Conservation (phyloP, 257 asterid species). For the Datura wrightii region DNA sequence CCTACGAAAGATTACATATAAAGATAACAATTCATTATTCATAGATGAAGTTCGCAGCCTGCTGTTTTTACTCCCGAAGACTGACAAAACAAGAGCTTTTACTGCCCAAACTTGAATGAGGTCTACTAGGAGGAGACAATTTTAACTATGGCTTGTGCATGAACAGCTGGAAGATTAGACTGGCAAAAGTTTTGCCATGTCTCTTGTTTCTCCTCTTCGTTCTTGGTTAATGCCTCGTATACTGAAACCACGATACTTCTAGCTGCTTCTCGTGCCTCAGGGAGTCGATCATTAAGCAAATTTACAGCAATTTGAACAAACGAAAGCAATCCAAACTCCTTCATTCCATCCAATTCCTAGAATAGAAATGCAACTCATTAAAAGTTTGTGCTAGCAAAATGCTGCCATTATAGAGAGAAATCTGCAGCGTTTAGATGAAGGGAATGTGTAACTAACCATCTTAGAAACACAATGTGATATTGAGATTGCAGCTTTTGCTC, state of each 20-base stretch:
- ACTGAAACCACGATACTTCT: slow-evolving; percentile 56
- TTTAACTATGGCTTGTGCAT: slow-evolving; percentile 79
- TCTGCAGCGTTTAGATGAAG: neutral
- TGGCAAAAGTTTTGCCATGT: slow-evolving; percentile 91
- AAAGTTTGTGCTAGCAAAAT: neutral
- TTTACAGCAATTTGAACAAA: slow-evolving; percentile 62
- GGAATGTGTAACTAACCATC: slow-evolving; percentile 59
- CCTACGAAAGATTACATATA: neutral
- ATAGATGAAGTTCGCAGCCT: neutral
- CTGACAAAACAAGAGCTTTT: neutral
- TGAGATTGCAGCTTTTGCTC: slow-evolving; percentile 87
- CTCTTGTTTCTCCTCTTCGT: slow-evolving; percentile 70
- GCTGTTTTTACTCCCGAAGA: neutral
- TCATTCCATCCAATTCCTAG: slow-evolving; percentile 74
- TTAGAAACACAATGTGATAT: slow-evolving; percentile 70
- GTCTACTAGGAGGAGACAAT: slow-evolving; percentile 53
- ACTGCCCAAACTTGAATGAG: neutral
- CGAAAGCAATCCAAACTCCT: slow-evolving; percentile 62
- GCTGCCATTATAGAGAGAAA: neutral
- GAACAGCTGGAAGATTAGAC: slow-evolving; percentile 71
- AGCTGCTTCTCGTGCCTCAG: slow-evolving; percentile 95
- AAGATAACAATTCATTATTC: neutral
- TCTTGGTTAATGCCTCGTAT: slow-evolving; percentile 56
- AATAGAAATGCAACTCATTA: neutral
- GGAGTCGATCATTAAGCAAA: slow-evolving; percentile 82